Conservation (phyloP, 768 basidiomycete species). For the Suillus spraguei region DNA sequence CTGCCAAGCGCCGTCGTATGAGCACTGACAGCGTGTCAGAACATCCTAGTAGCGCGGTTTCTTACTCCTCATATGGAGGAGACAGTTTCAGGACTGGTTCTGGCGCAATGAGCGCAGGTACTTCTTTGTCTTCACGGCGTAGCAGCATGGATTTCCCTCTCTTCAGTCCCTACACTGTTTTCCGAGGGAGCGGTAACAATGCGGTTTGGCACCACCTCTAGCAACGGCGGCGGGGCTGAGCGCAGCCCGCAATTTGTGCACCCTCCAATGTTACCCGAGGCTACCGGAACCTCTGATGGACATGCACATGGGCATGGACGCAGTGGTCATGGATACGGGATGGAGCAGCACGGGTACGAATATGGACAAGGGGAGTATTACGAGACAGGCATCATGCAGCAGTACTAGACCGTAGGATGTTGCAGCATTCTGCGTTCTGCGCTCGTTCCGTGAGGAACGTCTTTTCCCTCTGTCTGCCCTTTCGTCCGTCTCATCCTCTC, state of each 20-base stretch:
- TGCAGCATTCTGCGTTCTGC: not conserved
- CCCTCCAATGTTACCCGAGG: conserved; percentile 63
- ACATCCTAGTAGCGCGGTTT: conserved; percentile 62
- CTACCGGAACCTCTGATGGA: not conserved
- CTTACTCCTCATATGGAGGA: conserved; percentile 55
- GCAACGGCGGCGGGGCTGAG: conserved; percentile 67
- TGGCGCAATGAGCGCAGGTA: conserved; percentile 49
- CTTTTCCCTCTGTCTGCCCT: conserved; percentile 2
- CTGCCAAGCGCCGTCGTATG: conserved; percentile 72
- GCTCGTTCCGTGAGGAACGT: not conserved
- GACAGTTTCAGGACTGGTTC: conserved; percentile 51
- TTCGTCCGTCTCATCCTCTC: not conserved
- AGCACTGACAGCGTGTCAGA: conserved; percentile 56
- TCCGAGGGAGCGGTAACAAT: conserved; percentile 57
- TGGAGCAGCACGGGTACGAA: conserved; percentile 45
- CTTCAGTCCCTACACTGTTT: conserved; percentile 53
- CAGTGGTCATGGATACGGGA: conserved; percentile 23
- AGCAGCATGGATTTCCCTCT: conserved; percentile 71
- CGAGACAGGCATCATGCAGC: conserved; percentile 38
- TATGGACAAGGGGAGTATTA: conserved; percentile 33
- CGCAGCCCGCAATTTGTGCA: conserved; percentile 64
- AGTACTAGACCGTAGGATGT: conserved; percentile 24
- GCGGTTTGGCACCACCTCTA: conserved; percentile 82
- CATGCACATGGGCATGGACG: not conserved
- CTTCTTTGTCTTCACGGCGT: conserved; percentile 56